These are phyloP conservation scores for Thymus mandschuricus DNA, from an alignment of 257 asterid genomes.

Conservation along the genomic window DNA sequence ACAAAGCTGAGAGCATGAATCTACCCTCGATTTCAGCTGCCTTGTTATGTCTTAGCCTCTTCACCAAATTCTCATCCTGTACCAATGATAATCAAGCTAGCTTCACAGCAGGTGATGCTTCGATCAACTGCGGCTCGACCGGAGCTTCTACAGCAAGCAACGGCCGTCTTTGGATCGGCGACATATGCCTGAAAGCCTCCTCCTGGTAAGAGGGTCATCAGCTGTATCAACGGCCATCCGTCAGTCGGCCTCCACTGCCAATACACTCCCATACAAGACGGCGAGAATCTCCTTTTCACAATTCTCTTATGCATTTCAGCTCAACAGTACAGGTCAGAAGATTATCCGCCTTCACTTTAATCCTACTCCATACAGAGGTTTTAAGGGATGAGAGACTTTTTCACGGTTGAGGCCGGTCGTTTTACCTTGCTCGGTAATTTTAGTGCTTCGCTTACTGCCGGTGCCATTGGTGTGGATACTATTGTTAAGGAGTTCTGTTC, in stretches of 20 bases:
- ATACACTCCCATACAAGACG: conserved; percentile 24
- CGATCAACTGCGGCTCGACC: conserved; percentile 45
- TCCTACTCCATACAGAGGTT: no score
- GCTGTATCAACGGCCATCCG: no score
- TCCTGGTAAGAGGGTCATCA: no score
- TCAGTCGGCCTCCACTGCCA: not conserved
- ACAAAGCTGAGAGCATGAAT: not conserved
- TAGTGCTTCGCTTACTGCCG: conserved; percentile 38
- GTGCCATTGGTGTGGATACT: not conserved
- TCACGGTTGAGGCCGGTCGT: no score
- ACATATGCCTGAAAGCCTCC: conserved; percentile 9
- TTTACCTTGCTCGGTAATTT: conserved; percentile 35
- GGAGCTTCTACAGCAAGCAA: conserved; percentile 37
- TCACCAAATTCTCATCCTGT: conserved; percentile 8
- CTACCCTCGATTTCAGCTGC: not conserved
- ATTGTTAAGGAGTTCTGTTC: conserved; percentile 36
- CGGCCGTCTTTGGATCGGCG: conserved; percentile 57
- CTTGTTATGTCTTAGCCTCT: conserved; percentile 12
- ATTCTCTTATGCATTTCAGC: no score
- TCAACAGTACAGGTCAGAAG: no score
- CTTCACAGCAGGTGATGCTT: conserved; percentile 29
- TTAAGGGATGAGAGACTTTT: no score
- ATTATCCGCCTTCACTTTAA: no score
- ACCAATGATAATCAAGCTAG: not conserved
- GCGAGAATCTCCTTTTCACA: conserved; percentile 20